Evolutionary conservation across 306 rosid genomes (phyloP), one percentile per base, ranked within the genome.

Genomic region (Prunus mira): DNA sequence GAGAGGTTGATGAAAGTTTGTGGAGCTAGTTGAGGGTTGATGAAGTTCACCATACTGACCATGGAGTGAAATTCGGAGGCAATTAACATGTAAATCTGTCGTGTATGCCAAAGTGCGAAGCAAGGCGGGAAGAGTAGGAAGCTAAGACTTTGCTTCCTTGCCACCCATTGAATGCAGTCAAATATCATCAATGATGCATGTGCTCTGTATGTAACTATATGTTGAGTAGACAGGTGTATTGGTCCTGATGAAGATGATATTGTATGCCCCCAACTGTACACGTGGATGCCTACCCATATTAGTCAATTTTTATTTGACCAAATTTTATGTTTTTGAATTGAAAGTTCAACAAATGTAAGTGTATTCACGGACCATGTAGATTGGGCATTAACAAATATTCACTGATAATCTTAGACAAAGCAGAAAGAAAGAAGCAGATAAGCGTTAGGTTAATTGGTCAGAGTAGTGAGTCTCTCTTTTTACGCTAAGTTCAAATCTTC

Each of bases 121-220:
- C 49, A 3, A 78, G 54, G 52, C 28, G 63, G 65, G 50, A 46
- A 55, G 24, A 9, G 61, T 41, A 24, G 58, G 24, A 72, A 30
- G 20, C 72, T 63, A 22, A 41, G 76, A 57, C 81, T 80, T 69
- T 46, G 68, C 72, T 79, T 74, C 73, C 76, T 49, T 65, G 18
- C 18, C 38, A 64, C 58, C 62, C 52, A 67, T 76, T 78, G 20
- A 78, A 62, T 82, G 85, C 22, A 20, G 68, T 71, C 76, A 38
- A 38, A 9, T n/a, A 34, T 82, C 91, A 67, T 52, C 45, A 43
- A 57, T 64, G 73, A 22, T 32, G 56, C 56, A 51, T 51, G 56
- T 51, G 20, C 56, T 6, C 56, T 17, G 7, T 5, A 17, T 1
- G 43, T 7, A 15, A 4, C 18, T 51, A 51, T 9, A 17, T 5